These are phyloP conservation scores for Glycine latifolia DNA, from an alignment of 306 rosid species.

Conservation along the genomic window DNA sequence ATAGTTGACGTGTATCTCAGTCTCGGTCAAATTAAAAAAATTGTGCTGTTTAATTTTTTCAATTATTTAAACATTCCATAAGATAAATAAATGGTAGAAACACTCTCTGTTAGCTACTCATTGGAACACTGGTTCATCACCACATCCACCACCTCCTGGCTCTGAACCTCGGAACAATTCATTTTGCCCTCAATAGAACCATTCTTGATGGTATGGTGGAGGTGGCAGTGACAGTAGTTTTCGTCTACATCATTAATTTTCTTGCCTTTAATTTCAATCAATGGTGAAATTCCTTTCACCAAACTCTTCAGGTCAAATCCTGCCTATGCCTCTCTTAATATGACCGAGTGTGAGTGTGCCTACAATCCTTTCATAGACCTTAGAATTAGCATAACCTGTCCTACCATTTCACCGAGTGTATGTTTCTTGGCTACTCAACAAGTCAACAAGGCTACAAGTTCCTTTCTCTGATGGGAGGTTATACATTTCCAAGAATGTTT, in stretches of 20 bases:
- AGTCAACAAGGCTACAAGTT: neutral
- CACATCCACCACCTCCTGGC: neutral
- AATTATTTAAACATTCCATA: neutral
- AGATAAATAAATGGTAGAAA: neutral
- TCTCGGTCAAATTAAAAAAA: neutral
- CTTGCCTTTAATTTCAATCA: neutral
- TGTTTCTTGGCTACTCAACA: neutral
- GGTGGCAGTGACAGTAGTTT: neutral
- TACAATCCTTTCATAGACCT: neutral
- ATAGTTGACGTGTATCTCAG: constrained; percentile 16
- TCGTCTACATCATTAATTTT: neutral
- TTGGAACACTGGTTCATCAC: no score
- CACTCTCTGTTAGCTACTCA: neutral
- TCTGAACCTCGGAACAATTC: neutral
- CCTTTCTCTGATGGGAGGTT: neutral
- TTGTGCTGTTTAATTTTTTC: neutral
- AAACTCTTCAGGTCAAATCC: neutral
- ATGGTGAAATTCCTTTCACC: neutral
- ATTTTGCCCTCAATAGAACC: neutral
- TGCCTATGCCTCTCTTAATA: neutral
- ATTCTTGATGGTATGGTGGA: neutral
- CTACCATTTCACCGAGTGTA: neutral
- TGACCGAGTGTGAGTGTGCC: neutral
- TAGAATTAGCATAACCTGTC: neutral
- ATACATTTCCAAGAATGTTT: neutral